Base-by-base conservation (phyloP, 2,329 filamentous ascomycete species). In the Pestalotiopsis sp. region DNA sequence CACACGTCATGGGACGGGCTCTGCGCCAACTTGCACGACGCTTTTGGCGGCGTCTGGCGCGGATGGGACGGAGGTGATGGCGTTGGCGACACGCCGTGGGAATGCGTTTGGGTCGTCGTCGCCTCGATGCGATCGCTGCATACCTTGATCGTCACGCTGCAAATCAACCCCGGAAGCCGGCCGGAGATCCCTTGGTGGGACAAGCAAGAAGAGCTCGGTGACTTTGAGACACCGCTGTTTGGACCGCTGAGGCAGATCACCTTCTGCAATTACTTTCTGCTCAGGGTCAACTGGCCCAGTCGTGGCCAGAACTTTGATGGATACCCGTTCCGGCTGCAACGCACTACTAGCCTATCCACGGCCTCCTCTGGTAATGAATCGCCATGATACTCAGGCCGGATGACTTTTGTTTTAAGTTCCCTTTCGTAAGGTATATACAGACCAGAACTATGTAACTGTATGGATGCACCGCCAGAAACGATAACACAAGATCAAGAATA, bases 291-390 rank as follows among this genome's bases (percentile, higher is more conserved):
- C 23, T 66, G 63, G 63, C 63, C 63, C 3, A 12, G 27, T 11
- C 17, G 6, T 4, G 63, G 27, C 2, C 23, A 56, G 7, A 2
- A 23, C 2, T 23, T 20, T n/a, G 17, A 27, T 5, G 31, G 13
- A 23, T 66, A 66, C 27, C 63, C 63, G 6, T 66, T 66, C 14
- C 63, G 63, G n/a, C 20, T 66, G n/a, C 45, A 66, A 39, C 63
- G 63, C 45, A 52, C 9, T 27, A 20, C 4, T 2, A 41, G 31
- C 6, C 45, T 2, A n/a, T 9, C 7, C 45, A n/a, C 3, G 9
- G 2, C 14, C 17, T n/a, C 27, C 3, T 20, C 4, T 52, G 5
- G 45, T n/a, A 5, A n/a, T n/a, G 17, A 1, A 17, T 45, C 12
- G 14, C 12, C 39, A 52, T 52, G n/a, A 52, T 9, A 52, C n/a